Evolutionary conservation across 2,329 filamentous ascomycete species (phyloP), one percentile per base, ranked within the genome.

Genomic region (Graphiopsis chlorocephala): DNA sequence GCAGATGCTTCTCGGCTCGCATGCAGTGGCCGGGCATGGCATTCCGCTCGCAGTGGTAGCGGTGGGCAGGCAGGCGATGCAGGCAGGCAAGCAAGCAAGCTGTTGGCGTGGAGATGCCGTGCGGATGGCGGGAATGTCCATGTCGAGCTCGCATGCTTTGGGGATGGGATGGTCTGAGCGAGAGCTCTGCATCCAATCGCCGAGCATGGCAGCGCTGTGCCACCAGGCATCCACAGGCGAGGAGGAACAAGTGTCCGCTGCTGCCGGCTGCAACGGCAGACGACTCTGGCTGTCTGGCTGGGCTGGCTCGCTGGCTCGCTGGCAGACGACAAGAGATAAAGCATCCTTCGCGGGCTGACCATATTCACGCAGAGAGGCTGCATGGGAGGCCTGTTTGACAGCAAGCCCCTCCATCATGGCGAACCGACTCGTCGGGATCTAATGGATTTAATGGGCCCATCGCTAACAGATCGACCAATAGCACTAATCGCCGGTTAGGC

Each of bases 81-180:
- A 31, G 47, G 26, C 5, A 38, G 53, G 53, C 53, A 33, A 23
- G 47, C 47, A 50, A 23, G 47, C 47, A 26, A 56, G 59, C 45
- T 62, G 60, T 62, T 62, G 60, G 60, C 60, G 60, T 62, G 60
- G 60, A 62, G 60, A 62, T 62, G 60, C 60, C 48, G 60, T 53
- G 47, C 60, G 60, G 33, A 62, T 62, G 47, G 60, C 60, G 60
- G 60, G 60, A 62, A 62, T 62, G 60, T 45, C 38, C 38, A 20
- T n/a, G n/a, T 20, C 14, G 17, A 42, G 35, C n/a, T 4, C 5
- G 35, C 33, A 42, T 15, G 23, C 10, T 17, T 42, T 17, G 14
- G 17, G 35, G 47, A 12, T 23, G 10, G 53, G 29, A 58, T 53
- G 60, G 47, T 53, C 47, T 53, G 47, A 62, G 60, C 58, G 58